Base-by-base conservation (phyloP, 805 yeast species). In the Wickerhamiella sorbophila region DNA sequence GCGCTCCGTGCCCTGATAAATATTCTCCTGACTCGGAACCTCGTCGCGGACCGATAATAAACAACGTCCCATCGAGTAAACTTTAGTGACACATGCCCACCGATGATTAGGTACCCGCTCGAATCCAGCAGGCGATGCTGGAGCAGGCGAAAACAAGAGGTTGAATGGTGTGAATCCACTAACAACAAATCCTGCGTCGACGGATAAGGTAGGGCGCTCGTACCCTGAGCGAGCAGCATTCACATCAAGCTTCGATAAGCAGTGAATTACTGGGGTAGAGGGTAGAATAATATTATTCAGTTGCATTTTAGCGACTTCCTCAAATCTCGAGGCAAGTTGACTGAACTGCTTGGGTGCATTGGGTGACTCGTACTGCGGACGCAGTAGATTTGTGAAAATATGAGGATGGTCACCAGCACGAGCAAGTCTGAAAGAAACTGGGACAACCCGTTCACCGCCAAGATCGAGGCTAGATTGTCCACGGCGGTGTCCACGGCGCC, bases 341-440 rank as follows among this genome's bases (percentile, higher is more conserved):
- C 48, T 49, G 37, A 53, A 41, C n/a, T 48, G 48, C 38, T 55
- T 48, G 19, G 56, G 52, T 32, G 48, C 47, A 31, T 52, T 37
- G 5, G 64, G 63, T 9, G 63, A 53, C 41, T 59, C 62, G 39
- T 56, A 54, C 43, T 57, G 56, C 9, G 63, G 58, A 4, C 63
- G 53, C 38, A 59, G 51, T 31, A 61, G 48, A 22, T 58, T 56
- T 10, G 61, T 52, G 50, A 52, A 55, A 26, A 54, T 47, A 40
- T 52, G 52, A 29, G 42, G 41, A 5, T 38, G 45, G 31, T 34
- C 47, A 8, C 42, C 22, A n/a, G 39, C 29, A 16, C 54, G 46
- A 8, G 40, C 24, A 39, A 50, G 34, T 32, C 48, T 22, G 51
- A 52, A 51, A 19, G 53, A 56, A 44, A 53, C 48, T 38, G 60